Evolutionary conservation across 179 eudicot genomes (phyloP).

Genomic region (Heliamphora pulchella): DNA sequence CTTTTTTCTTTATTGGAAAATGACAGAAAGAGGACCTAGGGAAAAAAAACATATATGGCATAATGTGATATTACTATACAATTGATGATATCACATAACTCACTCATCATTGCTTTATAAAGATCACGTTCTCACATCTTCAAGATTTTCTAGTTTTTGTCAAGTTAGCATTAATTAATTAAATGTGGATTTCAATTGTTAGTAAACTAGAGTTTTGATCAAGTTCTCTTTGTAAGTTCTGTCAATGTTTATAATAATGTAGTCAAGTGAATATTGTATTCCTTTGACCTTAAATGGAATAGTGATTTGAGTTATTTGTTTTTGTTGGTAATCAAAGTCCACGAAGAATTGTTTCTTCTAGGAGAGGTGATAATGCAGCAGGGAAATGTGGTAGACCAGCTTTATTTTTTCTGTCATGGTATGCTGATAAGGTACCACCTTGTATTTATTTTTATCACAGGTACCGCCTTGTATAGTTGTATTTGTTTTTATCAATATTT

Average conservation of each 20-base stretch:
- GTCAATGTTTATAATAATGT: background rate
- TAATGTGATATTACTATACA: too few relatives aligned
- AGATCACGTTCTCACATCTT: too few relatives aligned
- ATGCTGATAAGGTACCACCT: conserved; percentile 46
- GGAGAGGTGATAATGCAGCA: conserved; percentile 91
- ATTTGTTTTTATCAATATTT: background rate
- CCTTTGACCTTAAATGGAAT: background rate
- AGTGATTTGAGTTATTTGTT: background rate
- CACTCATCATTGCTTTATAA: too few relatives aligned
- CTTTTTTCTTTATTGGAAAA: too few relatives aligned
- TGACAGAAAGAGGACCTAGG: too few relatives aligned
- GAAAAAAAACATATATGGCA: too few relatives aligned
- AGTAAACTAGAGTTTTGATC: background rate
- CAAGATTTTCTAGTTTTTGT: too few relatives aligned
- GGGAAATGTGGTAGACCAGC: conserved; percentile 89
- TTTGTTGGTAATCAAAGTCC: conserved; percentile 63
- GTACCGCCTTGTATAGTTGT: too few relatives aligned
- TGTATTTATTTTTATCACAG: too few relatives aligned
- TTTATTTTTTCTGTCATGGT: conserved; percentile 87
- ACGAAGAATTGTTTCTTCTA: conserved; percentile 89
- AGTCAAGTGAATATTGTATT: background rate
- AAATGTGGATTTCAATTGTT: background rate
- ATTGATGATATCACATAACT: too few relatives aligned
- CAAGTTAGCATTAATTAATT: too few relatives aligned
- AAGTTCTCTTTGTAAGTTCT: background rate